phyloP scores from a whole-genome alignment of 352 stramenopile species.

The Achlya hypogyna region DNA sequence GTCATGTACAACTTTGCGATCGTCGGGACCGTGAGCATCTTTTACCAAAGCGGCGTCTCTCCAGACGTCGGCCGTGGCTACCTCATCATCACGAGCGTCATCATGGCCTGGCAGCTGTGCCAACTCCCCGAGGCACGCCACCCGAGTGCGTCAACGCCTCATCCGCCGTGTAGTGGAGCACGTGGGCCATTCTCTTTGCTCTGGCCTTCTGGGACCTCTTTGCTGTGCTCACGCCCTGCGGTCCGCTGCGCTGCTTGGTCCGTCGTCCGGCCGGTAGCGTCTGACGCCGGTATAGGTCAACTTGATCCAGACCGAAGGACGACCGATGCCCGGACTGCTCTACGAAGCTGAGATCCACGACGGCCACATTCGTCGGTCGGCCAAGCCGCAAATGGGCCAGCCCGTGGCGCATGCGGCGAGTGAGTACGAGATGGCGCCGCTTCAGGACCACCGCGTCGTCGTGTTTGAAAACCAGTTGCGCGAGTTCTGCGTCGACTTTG shows the following conservation, averaged over 20 bases:
- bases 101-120: constrained; percentile 94
- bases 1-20: constrained; percentile 87
- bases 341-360: constrained; percentile 86
- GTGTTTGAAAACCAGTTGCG: constrained; percentile 31
- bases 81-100: constrained; percentile 88
- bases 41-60: constrained; percentile 79
- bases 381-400: background rate
- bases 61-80: constrained; percentile 81
- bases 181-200: constrained; percentile 85
- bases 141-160: background rate
- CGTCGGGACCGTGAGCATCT: constrained; percentile 76
- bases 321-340: constrained; percentile 86
- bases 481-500: constrained; percentile 37
- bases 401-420: background rate
- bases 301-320: constrained; percentile 84
- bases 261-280: background rate
- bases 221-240: constrained; percentile 92
- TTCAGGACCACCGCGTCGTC: constrained; percentile 14
- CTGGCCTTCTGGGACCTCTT: constrained; percentile 96
- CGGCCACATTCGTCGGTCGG: constrained; percentile 23
- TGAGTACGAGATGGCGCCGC: background rate
- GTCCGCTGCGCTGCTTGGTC: constrained; percentile 89
- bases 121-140: constrained; percentile 90
- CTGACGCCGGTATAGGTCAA: constrained; percentile 33
- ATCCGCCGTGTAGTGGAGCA: constrained; percentile 47